Evolutionary conservation across 768 basidiomycete genomes (phyloP).

Genomic region (Suillus decipiens): DNA sequence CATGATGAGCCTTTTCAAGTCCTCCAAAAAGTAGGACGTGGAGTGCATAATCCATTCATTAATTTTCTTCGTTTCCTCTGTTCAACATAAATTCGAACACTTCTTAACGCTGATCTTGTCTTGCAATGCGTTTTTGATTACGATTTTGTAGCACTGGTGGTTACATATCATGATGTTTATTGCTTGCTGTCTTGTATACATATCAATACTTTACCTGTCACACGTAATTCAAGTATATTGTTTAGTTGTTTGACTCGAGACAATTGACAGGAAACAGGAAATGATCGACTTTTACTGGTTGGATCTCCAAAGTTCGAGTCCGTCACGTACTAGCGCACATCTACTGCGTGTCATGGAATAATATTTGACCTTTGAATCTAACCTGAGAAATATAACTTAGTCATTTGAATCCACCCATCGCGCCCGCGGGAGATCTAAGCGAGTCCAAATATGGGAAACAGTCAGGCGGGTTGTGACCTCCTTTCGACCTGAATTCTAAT

Average conservation of each 20-base stretch:
- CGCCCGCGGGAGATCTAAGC: background rate
- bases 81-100: slow-evolving; percentile 1
- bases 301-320: background rate
- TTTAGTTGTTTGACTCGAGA: background rate
- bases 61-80: background rate
- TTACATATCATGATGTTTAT: background rate
- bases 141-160: slow-evolving; percentile 8
- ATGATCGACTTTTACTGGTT: background rate
- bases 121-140: background rate
- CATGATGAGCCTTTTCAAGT: slow-evolving; percentile 35
- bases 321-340: too few relatives aligned
- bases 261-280: background rate
- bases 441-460: background rate
- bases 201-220: background rate
- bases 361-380: background rate
- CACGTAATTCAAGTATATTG: background rate
- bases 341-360: too few relatives aligned
- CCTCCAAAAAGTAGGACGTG: slow-evolving; percentile 23
- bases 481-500: background rate
- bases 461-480: background rate
- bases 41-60: slow-evolving; percentile 5
- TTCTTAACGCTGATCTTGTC: slow-evolving; percentile 3
- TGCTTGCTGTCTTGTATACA: slow-evolving; percentile 1
- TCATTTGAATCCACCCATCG: background rate
- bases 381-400: too few relatives aligned